phyloP scores from a whole-genome alignment of 305 asterid genomes.

The Vinca major region DNA sequence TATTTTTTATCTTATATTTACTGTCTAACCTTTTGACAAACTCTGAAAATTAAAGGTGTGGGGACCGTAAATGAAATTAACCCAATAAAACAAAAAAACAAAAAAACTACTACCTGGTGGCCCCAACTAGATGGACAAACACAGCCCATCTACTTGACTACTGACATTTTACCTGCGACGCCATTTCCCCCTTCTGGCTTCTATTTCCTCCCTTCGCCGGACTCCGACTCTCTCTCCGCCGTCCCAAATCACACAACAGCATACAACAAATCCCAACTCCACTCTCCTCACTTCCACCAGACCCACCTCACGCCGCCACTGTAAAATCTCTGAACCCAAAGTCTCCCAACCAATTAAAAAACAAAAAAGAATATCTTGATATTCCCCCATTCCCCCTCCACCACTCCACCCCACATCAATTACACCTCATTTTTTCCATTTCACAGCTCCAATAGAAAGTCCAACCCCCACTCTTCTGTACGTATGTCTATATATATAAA shows the following conservation, averaged over 20 bases:
- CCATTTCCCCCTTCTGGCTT: slow-evolving; percentile 15
- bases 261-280: slow-evolving; percentile 6
- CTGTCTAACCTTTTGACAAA: too few species aligned
- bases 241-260: neutral
- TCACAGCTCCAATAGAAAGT: slow-evolving; percentile 27
- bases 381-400: neutral
- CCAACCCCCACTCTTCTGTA: neutral
- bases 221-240: neutral
- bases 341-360: slow-evolving; percentile 8
- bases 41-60: neutral
- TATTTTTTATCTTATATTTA: too few species aligned
- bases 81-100: neutral
- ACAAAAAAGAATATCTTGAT: slow-evolving; percentile 34
- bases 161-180: slow-evolving; percentile 8
- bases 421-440: slow-evolving; percentile 29
- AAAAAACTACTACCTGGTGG: neutral
- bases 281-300: neutral
- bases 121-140: slow-evolving; percentile 5
- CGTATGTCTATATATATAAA: too few species aligned
- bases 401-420: slow-evolving; percentile 4
- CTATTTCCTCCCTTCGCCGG: slow-evolving; percentile 5
- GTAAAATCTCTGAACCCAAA: slow-evolving; percentile 14
- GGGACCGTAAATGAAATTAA: too few species aligned
- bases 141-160: slow-evolving; percentile 2
- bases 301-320: slow-evolving; percentile 23